Evolutionary conservation across 768 basidiomycete species (phyloP), one percentile per base, ranked within the genome.

Genomic region (Boletus patriciae): DNA sequence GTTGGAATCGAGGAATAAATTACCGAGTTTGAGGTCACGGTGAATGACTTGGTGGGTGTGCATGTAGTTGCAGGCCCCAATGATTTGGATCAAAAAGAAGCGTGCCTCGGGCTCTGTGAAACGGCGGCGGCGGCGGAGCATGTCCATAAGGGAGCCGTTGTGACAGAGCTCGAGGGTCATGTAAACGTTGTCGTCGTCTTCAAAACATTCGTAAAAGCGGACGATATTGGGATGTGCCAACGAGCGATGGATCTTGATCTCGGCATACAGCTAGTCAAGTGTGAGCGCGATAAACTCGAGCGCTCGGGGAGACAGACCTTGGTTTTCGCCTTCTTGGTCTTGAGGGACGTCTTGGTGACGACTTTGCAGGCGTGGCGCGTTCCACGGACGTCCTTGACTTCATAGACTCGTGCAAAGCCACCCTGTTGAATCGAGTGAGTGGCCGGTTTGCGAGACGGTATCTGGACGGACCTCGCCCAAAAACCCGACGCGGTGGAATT

Each of bases 51-150:
- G 92, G 68, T 94, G 89, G 29, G 83, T 82, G 72, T 98, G 96
- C 94, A 99, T 96, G 78, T 98, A 98, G 66, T 93, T 86, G 73
- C 94, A 96, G 3, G 96, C 95, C 21, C 93, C 94, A 67, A 97
- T 88, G 61, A 98, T 84, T 69, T 99, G 96, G 7, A 97, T 82
- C 77, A 97, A 84, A 76, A 90, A 95, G 76, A 87, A 94, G 15
- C 96, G 88, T 2, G 92, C 83, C 71, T 98, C 96, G 3, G 92
- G 90, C 70, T 98, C 97, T 16, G 89, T 87, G 74, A 94, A 90
- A 29, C 92, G 86, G 41, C 87, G 83, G 3, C 94, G 89, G 3
- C 87, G 85, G 19, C 92, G 88, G 37, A 98, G 83, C 77, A 96
- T 84, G 70, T 93, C 91, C 88, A 94, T 94, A 53, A 92, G 83